These are phyloP conservation scores for Magnolia kwangsiensis DNA, from an alignment of 164 flowering plant species.

Conservation along the genomic window DNA sequence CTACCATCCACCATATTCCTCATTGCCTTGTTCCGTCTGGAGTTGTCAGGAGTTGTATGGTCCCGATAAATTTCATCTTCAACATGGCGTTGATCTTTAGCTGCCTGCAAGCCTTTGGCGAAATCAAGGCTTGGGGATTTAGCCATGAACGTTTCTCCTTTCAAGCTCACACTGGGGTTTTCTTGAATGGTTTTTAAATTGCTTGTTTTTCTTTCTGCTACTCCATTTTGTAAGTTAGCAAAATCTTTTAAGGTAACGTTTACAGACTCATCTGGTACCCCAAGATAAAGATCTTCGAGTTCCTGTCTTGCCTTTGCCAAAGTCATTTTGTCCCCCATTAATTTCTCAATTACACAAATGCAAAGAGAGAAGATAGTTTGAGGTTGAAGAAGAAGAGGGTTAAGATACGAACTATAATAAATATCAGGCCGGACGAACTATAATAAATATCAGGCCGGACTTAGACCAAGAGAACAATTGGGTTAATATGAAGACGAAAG, in stretches of 20 bases:
- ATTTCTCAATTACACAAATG: too few species aligned
- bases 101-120: constrained; percentile 29
- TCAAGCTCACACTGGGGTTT: not conserved
- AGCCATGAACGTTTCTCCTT: constrained; percentile 4
- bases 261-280: constrained; percentile 72
- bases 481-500: not conserved
- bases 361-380: not conserved
- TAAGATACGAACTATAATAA: not conserved
- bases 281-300: constrained; percentile 63
- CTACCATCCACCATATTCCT: constrained; percentile 23
- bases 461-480: not conserved
- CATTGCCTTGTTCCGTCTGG: constrained; percentile 5
- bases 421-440: too few species aligned
- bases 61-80: not conserved
- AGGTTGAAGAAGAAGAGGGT: not conserved
- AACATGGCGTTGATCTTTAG: constrained; percentile 12
- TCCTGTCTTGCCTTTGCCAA: constrained; percentile 47
- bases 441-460: not conserved
- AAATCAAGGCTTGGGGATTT: constrained; percentile 39
- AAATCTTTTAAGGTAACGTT: constrained; percentile 62
- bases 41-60: not conserved
- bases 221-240: constrained; percentile 14
- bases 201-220: constrained; percentile 15
- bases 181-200: constrained; percentile 21
- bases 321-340: constrained; percentile 11